Evolutionary conservation across 1,284 basidiomycete genomes (phyloP), one percentile per base, ranked within the genome.

Genomic region (Sporisorium sorghi): DNA sequence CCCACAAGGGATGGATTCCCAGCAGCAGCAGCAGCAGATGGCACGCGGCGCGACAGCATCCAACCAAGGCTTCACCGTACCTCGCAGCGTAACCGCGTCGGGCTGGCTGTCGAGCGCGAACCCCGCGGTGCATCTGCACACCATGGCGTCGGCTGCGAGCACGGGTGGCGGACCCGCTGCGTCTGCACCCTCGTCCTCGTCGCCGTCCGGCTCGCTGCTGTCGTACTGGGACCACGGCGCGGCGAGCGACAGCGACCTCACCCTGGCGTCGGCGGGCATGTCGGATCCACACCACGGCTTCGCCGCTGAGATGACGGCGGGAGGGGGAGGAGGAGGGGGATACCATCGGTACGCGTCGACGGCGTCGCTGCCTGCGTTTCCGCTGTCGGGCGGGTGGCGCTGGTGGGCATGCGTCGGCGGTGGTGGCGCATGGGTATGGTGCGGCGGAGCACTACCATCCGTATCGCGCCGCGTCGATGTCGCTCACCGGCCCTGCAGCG

Each of bases 201-300:
- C 67, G 3, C 59, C 67, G 9, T 56, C 67, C 2, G 61, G 67
- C 5, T 70, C 67, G 28, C 33, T 64, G 21, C 39, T 70, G 5
- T 64, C 60, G 30, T 64, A 60, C 26, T 70, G 67, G 67, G 61
- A 64, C 15, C 67, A 64, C 19, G 50, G 57, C 14, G 57, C 49
- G 19, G 12, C 56, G 6, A 64, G 67, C 46, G 61, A 70, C 28
- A 43, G 48, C 53, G 61, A 70, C 10, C 43, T 59, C 33, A 44
- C n/a, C 37, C 64, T 60, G 61, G 32, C 53, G 15, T 56, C 67
- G 44, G 50, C 60, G n/a, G n/a, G n/a, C 28, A 54, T 59, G 33
- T 26, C 57, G 24, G 58, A 60, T 28, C n/a, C 52, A 5, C 53
- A 63, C 26, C 56, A 59, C 28, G n/a, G 43, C 17, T 37, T 64